phyloP scores from a whole-genome alignment of 163 green algal species.

The Scenedesmus sp. region DNA sequence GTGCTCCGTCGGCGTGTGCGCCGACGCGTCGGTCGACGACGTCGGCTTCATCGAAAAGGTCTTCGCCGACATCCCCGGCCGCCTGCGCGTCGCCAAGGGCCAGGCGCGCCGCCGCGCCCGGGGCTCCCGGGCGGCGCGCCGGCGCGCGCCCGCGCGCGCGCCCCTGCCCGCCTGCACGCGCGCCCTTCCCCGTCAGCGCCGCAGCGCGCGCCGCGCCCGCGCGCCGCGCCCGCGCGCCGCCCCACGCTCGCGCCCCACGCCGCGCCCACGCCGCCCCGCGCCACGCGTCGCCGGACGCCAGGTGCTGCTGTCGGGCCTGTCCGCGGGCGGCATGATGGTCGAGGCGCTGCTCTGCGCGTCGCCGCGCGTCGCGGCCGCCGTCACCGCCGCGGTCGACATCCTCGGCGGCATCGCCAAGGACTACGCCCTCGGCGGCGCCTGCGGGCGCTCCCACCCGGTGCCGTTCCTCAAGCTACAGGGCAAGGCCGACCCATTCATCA shows the following conservation, averaged over 20 bases:
- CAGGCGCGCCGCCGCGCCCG: not conserved
- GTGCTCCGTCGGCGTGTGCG: constrained; percentile 2
- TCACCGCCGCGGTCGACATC: constrained; percentile 3
- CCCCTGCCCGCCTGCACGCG: no score
- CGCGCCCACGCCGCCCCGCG: no score
- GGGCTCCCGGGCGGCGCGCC: no score
- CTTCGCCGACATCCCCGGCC: not conserved
- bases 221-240: no score
- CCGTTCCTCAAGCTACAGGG: not conserved
- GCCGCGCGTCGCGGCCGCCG: not conserved
- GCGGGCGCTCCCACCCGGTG: not conserved
- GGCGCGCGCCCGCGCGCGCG: no score
- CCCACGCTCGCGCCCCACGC: no score
- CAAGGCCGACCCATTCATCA: not conserved
- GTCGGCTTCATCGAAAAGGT: constrained; percentile 1
- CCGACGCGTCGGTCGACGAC: not conserved
- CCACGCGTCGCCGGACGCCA: no score
- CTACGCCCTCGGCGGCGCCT: not conserved
- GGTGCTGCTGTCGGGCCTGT: not conserved
- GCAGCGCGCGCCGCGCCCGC: no score
- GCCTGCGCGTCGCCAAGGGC: not conserved
- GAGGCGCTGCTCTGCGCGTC: not conserved
- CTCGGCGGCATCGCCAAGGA: not conserved
- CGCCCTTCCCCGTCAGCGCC: no score
- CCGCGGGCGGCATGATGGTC: constrained; percentile 4